phyloP scores from a whole-genome alignment of 495 filamentous ascomycete genomes.

The Peziza echinospora region DNA sequence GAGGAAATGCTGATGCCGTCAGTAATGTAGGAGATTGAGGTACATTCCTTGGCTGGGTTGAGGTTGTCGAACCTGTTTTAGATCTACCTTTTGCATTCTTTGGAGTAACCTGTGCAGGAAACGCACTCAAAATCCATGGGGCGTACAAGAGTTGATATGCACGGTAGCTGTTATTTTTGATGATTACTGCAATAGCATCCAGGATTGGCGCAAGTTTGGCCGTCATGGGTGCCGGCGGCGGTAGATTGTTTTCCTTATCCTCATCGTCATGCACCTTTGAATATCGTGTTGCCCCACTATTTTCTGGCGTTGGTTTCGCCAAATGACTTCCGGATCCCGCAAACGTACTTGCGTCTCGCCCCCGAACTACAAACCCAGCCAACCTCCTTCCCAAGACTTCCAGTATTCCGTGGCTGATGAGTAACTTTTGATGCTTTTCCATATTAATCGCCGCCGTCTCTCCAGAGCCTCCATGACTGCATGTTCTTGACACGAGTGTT shows the following conservation, averaged over 20 bases:
- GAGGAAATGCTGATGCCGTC: slow-evolving; percentile 24
- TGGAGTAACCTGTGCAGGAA: too few relatives aligned
- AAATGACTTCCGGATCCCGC: neutral
- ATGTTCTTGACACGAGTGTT: slow-evolving; percentile 39
- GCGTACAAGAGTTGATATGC: slow-evolving; percentile 60
- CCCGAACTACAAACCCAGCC: slow-evolving; percentile 43
- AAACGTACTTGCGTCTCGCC: too few relatives aligned
- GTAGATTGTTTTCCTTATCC: slow-evolving; percentile 24
- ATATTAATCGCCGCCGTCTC: slow-evolving; percentile 37
- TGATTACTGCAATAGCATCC: slow-evolving; percentile 60
- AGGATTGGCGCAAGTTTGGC: slow-evolving; percentile 47
- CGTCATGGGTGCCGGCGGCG: slow-evolving; percentile 33
- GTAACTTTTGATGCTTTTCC: slow-evolving; percentile 35
- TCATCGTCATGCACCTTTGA: slow-evolving; percentile 24
- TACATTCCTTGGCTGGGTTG: neutral
- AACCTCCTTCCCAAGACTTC: slow-evolving; percentile 60
- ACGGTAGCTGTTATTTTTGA: slow-evolving; percentile 34
- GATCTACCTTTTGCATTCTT: too few relatives aligned
- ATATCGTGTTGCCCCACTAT: slow-evolving; percentile 3
- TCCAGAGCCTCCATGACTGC: slow-evolving; percentile 6
- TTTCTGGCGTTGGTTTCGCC: too few relatives aligned
- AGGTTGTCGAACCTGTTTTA: too few relatives aligned
- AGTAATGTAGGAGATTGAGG: slow-evolving; percentile 1
- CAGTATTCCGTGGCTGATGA: slow-evolving; percentile 52
- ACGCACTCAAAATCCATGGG: slow-evolving; percentile 48